Percentiles rank a stretch among this genome's conserved stretches.
phyloP scores from a whole-genome alignment of 2,329 filamentous ascomycete species.

The Neonectria magnoliae region DNA sequence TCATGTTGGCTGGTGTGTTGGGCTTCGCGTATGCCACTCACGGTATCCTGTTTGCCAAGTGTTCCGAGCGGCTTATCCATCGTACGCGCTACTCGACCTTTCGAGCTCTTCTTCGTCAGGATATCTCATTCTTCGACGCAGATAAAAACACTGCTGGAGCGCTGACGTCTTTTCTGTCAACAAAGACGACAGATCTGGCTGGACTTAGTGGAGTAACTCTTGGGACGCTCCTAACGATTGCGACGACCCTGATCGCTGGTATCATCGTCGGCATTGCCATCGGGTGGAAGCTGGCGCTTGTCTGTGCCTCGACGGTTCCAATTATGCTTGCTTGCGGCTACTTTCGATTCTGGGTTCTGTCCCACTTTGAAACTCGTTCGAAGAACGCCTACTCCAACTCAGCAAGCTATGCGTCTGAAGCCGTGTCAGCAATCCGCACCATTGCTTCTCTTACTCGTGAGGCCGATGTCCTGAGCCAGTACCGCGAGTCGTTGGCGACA shows the following conservation, averaged over 20 bases:
- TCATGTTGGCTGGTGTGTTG: slow-evolving; percentile 53
- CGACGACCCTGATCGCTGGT: slow-evolving; percentile 14
- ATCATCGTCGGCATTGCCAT: slow-evolving; percentile 36
- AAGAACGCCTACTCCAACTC: slow-evolving; percentile 4
- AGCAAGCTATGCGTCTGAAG: slow-evolving; percentile 24
- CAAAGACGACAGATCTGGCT: slow-evolving; percentile 16
- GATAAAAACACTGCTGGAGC: slow-evolving; percentile 35
- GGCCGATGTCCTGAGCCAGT: background rate
- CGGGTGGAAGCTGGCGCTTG: slow-evolving; percentile 57
- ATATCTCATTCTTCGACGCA: slow-evolving; percentile 50
- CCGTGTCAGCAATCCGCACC: slow-evolving; percentile 25
- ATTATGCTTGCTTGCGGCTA: slow-evolving; percentile 53
- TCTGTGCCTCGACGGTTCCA: slow-evolving; percentile 53
- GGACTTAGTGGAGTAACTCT: slow-evolving; percentile 26
- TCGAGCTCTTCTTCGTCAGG: slow-evolving; percentile 44
- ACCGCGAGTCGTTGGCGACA: background rate
- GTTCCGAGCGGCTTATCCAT: slow-evolving; percentile 29
- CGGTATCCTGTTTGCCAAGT: slow-evolving; percentile 33
- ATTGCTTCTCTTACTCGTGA: slow-evolving; percentile 28
- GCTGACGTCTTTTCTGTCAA: slow-evolving; percentile 37
- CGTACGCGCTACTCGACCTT: slow-evolving; percentile 13
- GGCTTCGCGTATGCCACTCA: slow-evolving; percentile 46
- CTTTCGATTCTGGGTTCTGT: slow-evolving; percentile 48
- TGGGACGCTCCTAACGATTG: slow-evolving; percentile 14
- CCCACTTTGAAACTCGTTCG: slow-evolving; percentile 17